Percentiles rank a stretch among this genome's conserved stretches.
These are phyloP conservation scores for Argentina anserina DNA, from an alignment of 306 rosid genomes.

Conservation along the genomic window DNA sequence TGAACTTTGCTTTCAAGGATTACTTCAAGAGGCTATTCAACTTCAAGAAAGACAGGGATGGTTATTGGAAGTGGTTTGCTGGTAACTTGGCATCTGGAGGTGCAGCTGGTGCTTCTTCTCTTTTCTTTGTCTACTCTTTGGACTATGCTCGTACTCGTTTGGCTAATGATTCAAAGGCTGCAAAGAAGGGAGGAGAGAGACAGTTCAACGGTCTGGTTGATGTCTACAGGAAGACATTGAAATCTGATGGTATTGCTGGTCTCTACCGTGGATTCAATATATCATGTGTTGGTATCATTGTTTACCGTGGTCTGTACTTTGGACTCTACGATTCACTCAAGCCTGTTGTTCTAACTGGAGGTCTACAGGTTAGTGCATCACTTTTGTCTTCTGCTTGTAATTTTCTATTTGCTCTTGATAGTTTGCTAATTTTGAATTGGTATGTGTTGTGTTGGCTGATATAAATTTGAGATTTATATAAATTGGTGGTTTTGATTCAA, in stretches of 20 bases:
- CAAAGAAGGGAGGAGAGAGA: constrained; percentile 89
- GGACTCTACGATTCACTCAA: constrained; percentile 82
- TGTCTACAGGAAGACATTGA: constrained; percentile 79
- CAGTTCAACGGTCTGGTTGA: constrained; percentile 85
- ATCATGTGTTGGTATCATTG: constrained; percentile 83
- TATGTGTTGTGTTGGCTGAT: too few species aligned
- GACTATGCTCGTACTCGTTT: constrained; percentile 91
- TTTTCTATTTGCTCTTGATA: not conserved
- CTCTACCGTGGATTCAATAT: constrained; percentile 89
- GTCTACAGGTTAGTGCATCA: constrained; percentile 42
- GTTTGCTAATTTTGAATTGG: too few species aligned
- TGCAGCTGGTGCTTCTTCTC: constrained; percentile 93
- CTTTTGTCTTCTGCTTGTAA: too few species aligned
- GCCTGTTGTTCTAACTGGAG: constrained; percentile 71
- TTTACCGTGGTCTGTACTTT: constrained; percentile 87
- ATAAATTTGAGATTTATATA: too few species aligned
- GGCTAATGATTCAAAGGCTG: constrained; percentile 80
- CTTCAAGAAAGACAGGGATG: constrained; percentile 83
- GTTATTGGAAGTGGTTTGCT: constrained; percentile 89
- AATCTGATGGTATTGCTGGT: constrained; percentile 74
- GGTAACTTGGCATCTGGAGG: constrained; percentile 90
- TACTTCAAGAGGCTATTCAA: constrained; percentile 93
- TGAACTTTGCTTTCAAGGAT: constrained; percentile 91
- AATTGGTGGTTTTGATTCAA: too few species aligned
- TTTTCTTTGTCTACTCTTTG: constrained; percentile 70